A percentile compares a stretch with the other conserved stretches of the same genome.
These are phyloP conservation scores for Clavispora fructus DNA, from an alignment of 805 yeast species.

Conservation along the genomic window DNA sequence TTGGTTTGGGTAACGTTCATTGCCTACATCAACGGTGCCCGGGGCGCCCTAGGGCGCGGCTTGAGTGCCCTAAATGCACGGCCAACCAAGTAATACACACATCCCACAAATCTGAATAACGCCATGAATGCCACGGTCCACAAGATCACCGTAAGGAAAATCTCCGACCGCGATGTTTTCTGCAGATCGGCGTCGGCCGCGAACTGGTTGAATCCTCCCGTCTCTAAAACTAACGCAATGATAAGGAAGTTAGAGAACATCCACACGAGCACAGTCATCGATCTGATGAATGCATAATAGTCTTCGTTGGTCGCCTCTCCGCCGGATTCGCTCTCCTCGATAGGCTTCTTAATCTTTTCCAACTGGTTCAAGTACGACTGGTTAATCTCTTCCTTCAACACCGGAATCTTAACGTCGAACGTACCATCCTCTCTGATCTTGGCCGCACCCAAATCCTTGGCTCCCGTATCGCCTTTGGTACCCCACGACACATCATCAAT, in stretches of 20 bases:
- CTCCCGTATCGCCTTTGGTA: conserved; percentile 64
- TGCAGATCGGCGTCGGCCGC: conserved; percentile 19
- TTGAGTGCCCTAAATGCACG: conserved; percentile 26
- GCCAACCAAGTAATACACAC: conserved; percentile 41
- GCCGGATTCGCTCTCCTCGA: conserved; percentile 25
- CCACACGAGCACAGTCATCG: conserved; percentile 44
- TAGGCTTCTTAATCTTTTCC: conserved; percentile 44
- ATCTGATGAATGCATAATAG: conserved; percentile 41
- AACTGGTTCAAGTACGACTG: conserved; percentile 48
- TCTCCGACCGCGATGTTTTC: conserved; percentile 30
- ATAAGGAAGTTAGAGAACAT: conserved; percentile 39
- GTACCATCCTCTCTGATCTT: conserved; percentile 51
- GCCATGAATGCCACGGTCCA: conserved; percentile 64
- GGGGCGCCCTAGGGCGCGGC: conserved; percentile 4
- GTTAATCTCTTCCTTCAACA: conserved; percentile 49
- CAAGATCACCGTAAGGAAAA: conserved; percentile 47
- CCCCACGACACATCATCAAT: conserved; percentile 74
- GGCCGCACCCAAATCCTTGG: conserved; percentile 51
- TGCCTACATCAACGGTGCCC: background rate
- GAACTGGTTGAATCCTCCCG: conserved; percentile 41
- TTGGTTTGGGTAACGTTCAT: background rate
- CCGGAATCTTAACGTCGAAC: conserved; percentile 49
- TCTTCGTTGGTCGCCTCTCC: conserved; percentile 34
- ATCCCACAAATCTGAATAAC: conserved; percentile 50
- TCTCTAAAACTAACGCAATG: conserved; percentile 38